Base-by-base conservation (phyloP, 2,329 filamentous ascomycete genomes). In the Colletotrichum sp. region DNA sequence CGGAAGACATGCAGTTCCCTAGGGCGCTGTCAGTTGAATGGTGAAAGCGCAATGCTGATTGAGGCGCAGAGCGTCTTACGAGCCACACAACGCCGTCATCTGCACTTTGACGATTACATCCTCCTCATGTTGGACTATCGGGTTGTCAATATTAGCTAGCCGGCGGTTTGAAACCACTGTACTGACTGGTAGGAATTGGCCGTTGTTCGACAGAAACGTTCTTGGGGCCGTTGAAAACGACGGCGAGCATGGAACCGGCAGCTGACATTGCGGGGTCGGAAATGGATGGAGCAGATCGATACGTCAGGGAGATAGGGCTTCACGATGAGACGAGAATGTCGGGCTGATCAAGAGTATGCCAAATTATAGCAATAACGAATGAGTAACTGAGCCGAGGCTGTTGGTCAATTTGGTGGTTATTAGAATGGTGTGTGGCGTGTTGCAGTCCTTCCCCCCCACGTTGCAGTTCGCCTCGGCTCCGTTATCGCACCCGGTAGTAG, bases 1-100 rank as follows among this genome's bases (percentile, higher is more conserved):
- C 96, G 94, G 86, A 93, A 98, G 70, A 95, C 92, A 84, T 98
- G 96, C 48, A 98, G 88, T 82, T 98, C 96, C 81, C 94, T 96
- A 78, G 67, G 63, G 78, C 69, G 71, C 43, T 10, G 26, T 74
- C 36, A 66, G 68, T 28, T 39, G 60, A 36, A 34, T 34, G 39
- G 57, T 67, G 48, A 52, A 75, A 63, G 65, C 32, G 52, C 63
- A 60, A 63, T 24, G 36, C 72, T 60, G 16, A 34, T 52, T 61
- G 52, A 75, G 87, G 36, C 39, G 39, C 39, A 10, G 48, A 24
- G 18, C 26, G 34, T 30, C 91, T 82, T 86, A 96, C 95, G 94
- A 96, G 82, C 96, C 96, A 83, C 96, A 98, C 36, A 98, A 89
- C 18, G 95, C 96, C 30, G 95, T 94, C 80, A 94, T 94, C 76